Evolutionary conservation across 2,329 filamentous ascomycete genomes (phyloP), one percentile per base, ranked within the genome.

Genomic region (Trichoderma sp.): DNA sequence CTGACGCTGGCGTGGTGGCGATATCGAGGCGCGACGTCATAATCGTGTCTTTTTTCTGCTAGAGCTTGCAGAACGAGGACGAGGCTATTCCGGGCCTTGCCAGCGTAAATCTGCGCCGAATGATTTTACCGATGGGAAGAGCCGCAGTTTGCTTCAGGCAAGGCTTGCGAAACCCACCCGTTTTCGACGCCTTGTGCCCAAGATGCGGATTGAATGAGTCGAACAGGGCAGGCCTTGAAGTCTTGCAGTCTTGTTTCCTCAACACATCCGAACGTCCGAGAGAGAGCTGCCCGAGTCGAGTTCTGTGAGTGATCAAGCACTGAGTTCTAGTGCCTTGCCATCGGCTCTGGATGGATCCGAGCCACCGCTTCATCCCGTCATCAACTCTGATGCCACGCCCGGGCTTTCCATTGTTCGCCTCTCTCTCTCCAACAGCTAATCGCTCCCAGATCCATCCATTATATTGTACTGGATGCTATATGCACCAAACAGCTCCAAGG

Each of bases 11-110:
- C 56, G 55, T 58, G 50, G 63, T 65, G 63, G 56, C 63, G 44
- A 65, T 45, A 48, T 55, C 51, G 26, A 43, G n/a, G 14, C 47
- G 30, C 56, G 63, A 65, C 63, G 63, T 65, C 63, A 65, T 65
- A 30, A 50, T 62, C 48, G 48, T 62, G 34, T 62, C 30, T 47
- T 61, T 30, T 30, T 30, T 30, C 30, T 30, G 7, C 17, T 41
- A 10, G 43, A 44, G 39, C 51, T 19, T 51, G 48, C 48, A 61
- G 55, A 50, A 30, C 7, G 7, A 30, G 30, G 30, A 30, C 63
- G 57, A 65, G 57, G 63, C 63, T 65, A 65, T 65, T 56, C 56
- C 47, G n/a, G 58, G 30, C 7, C 7, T 24, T 21, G 24, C 58
- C 58, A 54, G 56, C 62, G 52, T 60, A 44, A 43, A 34, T 61